phyloP scores from a whole-genome alignment of 2,329 filamentous ascomycete species.

The Claviceps humidiphila region DNA sequence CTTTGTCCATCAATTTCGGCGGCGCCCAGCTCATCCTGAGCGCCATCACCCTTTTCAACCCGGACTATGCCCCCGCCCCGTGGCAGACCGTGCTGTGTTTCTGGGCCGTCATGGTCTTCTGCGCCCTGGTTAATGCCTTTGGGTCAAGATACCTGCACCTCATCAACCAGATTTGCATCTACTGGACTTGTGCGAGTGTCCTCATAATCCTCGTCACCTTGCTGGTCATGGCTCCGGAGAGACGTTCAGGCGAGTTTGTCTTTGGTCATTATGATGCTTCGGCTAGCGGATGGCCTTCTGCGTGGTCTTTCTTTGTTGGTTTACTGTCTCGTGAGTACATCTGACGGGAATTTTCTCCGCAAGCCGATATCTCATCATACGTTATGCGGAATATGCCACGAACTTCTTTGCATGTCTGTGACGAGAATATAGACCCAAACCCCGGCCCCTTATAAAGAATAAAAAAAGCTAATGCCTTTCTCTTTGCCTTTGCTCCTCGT shows the following conservation, averaged over 20 bases:
- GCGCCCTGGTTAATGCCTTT: constrained; percentile 56
- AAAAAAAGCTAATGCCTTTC: background rate
- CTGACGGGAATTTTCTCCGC: constrained; percentile 15
- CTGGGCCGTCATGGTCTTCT: constrained; percentile 49
- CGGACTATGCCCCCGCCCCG: constrained; percentile 41
- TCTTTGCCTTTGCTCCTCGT: background rate
- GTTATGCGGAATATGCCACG: too few species aligned
- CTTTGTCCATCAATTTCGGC: constrained; percentile 57
- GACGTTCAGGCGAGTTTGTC: constrained; percentile 51
- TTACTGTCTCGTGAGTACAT: constrained; percentile 31
- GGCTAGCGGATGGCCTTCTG: constrained; percentile 55
- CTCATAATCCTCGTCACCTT: constrained; percentile 57
- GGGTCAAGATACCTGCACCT: constrained; percentile 44
- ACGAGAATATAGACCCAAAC: too few species aligned
- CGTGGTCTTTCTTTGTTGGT: constrained; percentile 44
- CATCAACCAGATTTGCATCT: constrained; percentile 58
- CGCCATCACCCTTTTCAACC: constrained; percentile 52
- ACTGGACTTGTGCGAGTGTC: constrained; percentile 60
- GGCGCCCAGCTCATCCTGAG: constrained; percentile 57
- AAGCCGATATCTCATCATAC: too few species aligned
- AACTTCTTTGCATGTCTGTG: too few species aligned
- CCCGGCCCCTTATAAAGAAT: too few species aligned
- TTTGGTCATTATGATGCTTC: constrained; percentile 57
- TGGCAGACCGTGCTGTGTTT: constrained; percentile 71
- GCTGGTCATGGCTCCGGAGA: constrained; percentile 50